Conservation (phyloP, 495 filamentous ascomycete species). For the Penicillium angulare region DNA sequence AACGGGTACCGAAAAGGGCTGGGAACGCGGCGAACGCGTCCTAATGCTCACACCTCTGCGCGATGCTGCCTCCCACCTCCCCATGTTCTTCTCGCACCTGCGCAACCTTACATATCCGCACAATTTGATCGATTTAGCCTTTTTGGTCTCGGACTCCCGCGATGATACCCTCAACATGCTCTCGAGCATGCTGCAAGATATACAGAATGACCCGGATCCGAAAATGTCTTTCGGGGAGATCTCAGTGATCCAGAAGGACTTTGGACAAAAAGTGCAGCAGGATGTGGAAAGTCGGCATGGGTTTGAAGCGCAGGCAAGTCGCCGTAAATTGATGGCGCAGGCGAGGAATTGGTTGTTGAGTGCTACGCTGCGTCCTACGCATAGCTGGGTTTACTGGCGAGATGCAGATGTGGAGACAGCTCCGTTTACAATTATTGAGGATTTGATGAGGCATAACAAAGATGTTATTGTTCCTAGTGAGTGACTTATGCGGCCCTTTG, state of each 20-base stretch:
- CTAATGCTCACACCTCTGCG: slow-evolving; percentile 92
- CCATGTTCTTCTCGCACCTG: slow-evolving; percentile 98
- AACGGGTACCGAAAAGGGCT: slow-evolving; percentile 83
- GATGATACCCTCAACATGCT: slow-evolving; percentile 82
- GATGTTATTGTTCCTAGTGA: slow-evolving; percentile 98
- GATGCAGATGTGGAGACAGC: slow-evolving; percentile 98
- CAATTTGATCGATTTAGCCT: slow-evolving; percentile 92
- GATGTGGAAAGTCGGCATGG: slow-evolving; percentile 97
- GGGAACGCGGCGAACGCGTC: slow-evolving; percentile 93
- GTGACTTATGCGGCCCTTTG: slow-evolving; percentile 35
- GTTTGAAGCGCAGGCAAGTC: slow-evolving; percentile 91
- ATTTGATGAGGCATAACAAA: slow-evolving; percentile 98
- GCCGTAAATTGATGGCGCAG: slow-evolving; percentile 97
- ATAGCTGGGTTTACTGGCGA: slow-evolving; percentile 99
- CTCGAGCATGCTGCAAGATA: slow-evolving; percentile 65
- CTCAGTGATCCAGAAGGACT: slow-evolving; percentile 97
- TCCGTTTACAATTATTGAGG: slow-evolving; percentile 92
- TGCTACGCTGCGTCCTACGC: slow-evolving; percentile 87
- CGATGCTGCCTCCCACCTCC: slow-evolving; percentile 88
- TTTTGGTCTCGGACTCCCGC: slow-evolving; percentile 96
- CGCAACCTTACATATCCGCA: slow-evolving; percentile 97
- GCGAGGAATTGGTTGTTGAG: slow-evolving; percentile 97
- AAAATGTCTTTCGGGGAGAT: slow-evolving; percentile 91
- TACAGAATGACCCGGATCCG: slow-evolving; percentile 78
- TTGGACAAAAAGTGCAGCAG: slow-evolving; percentile 96